A percentile compares a stretch with the other conserved stretches of the same genome.
These are phyloP conservation scores for Kodamaea arcana DNA, from an alignment of 1,139 yeast species.

Conservation along the genomic window DNA sequence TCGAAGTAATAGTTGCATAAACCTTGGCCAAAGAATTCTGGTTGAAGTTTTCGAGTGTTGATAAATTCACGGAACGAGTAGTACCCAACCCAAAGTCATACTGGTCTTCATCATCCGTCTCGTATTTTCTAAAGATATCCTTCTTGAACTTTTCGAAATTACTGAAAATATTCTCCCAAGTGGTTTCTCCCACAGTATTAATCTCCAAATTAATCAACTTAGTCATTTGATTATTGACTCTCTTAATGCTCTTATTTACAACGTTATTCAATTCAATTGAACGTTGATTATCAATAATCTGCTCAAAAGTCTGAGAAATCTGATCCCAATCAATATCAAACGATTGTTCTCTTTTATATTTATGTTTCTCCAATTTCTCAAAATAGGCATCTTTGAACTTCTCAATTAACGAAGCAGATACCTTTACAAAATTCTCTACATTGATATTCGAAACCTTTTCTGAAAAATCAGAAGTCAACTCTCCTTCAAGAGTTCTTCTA, in stretches of 20 bases:
- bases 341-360: constrained; percentile 5
- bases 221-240: constrained; percentile 34
- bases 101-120: constrained; percentile 9
- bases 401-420: constrained; percentile 3
- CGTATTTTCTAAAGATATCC: constrained; percentile 18
- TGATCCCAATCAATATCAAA: constrained; percentile 4
- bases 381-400: constrained; percentile 1
- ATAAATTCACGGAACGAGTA: constrained; percentile 34
- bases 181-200: constrained; percentile 26
- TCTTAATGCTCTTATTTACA: constrained; percentile 36
- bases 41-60: constrained; percentile 41
- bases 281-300: constrained; percentile 36
- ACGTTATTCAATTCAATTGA: constrained; percentile 41
- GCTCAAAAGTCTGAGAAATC: constrained; percentile 16
- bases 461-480: constrained; percentile 15
- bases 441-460: constrained; percentile 7
- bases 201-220: constrained; percentile 38
- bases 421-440: constrained; percentile 3
- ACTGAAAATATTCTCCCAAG: constrained; percentile 60
- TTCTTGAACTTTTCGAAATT: constrained; percentile 43
- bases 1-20: constrained; percentile 55
- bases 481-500: constrained; percentile 10
- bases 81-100: constrained; percentile 69
- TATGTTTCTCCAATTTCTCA: constrained; percentile 4
- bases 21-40: constrained; percentile 64